Conservation (phyloP, 2,329 filamentous ascomycete species). For the Gaeumannomyces sp. region DNA sequence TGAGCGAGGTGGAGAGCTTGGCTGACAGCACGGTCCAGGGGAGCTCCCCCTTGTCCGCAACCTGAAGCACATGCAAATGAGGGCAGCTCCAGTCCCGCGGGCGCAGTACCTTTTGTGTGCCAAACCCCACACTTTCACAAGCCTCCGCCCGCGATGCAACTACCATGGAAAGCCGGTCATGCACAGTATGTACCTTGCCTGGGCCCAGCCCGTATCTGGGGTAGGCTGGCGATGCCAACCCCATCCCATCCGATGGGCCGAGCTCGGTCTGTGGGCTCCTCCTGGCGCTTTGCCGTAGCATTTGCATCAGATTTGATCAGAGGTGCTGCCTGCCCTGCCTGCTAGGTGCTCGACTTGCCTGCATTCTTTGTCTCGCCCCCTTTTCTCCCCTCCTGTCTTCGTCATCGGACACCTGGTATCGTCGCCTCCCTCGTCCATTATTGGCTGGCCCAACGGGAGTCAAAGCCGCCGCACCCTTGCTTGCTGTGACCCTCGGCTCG, state of each 20-base stretch:
- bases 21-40: neutral
- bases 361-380: neutral
- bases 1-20: neutral
- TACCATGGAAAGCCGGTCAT: neutral
- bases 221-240: conserved; percentile 1
- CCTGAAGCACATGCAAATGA: neutral
- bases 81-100: neutral
- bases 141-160: conserved; percentile 13
- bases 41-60: neutral
- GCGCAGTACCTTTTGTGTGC: no score
- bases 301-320: neutral
- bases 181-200: neutral
- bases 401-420: neutral
- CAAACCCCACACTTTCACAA: conserved; percentile 25
- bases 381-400: neutral
- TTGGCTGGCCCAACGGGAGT: neutral
- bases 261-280: conserved; percentile 5
- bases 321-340: no score
- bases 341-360: no score
- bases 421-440: no score
- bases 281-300: no score
- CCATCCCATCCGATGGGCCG: conserved; percentile 17
- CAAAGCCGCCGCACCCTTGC: neutral
- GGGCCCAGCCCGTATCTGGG: no score
- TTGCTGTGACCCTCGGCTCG: conserved; percentile 4